These are phyloP conservation scores for Botrytis byssoidea DNA, from an alignment of 2,329 filamentous ascomycete genomes.

Conservation along the genomic window DNA sequence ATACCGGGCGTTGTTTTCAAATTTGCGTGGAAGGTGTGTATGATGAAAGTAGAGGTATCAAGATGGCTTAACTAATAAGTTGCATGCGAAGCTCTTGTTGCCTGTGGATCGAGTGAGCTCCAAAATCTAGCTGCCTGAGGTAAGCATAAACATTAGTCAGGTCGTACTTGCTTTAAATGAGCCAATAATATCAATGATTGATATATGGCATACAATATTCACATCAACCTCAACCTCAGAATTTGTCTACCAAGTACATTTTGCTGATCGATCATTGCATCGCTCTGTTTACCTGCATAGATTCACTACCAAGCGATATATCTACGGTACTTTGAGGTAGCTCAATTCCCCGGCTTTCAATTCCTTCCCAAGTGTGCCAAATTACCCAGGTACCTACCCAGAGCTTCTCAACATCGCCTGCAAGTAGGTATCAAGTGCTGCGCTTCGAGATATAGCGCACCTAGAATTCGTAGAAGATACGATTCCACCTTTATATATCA, in stretches of 20 bases:
- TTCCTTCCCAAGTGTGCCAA: background rate
- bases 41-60: constrained; percentile 17
- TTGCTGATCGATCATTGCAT: background rate
- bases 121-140: constrained; percentile 8
- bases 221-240: background rate
- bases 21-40: constrained; percentile 19
- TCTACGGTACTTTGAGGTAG: background rate
- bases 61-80: constrained; percentile 14
- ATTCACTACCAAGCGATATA: background rate
- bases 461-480: too few species aligned
- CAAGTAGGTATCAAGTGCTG: constrained; percentile 7
- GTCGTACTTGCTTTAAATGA: background rate
- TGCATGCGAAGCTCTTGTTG: constrained; percentile 23
- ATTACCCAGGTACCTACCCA: background rate
- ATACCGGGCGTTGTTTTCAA: background rate
- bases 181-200: background rate
- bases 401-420: background rate
- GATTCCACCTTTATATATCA: background rate
- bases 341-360: background rate
- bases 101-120: constrained; percentile 10
- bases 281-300: background rate
- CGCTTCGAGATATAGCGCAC: background rate
- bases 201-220: background rate
- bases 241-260: background rate
- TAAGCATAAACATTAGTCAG: background rate